Percentiles rank a stretch among this genome's conserved stretches.
Conservation (phyloP, 805 yeast species). For the Starmera pachycereana region DNA sequence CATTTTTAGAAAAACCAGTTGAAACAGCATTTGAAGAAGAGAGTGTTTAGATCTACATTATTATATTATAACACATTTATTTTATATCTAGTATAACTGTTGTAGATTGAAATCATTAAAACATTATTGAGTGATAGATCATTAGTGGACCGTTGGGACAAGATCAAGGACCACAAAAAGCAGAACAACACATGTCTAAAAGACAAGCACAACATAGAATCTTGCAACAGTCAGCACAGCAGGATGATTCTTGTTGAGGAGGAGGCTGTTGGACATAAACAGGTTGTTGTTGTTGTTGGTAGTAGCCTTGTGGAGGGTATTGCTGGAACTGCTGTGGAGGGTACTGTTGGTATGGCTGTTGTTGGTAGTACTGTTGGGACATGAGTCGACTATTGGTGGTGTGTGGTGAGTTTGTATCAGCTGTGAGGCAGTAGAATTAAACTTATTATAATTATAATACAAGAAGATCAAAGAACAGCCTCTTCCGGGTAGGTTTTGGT, state of each 20-base stretch:
- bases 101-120: too few species aligned
- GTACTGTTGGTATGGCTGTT: conserved; percentile 10
- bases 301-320: conserved; percentile 18
- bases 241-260: conserved; percentile 8
- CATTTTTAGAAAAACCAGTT: conserved; percentile 88
- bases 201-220: conserved; percentile 14
- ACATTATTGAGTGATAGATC: too few species aligned
- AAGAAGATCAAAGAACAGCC: too few species aligned
- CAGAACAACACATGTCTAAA: conserved; percentile 11
- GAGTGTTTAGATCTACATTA: too few species aligned
- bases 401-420: too few species aligned
- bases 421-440: too few species aligned
- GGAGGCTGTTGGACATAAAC: conserved; percentile 17
- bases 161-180: conserved; percentile 1
- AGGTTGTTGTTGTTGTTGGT: conserved; percentile 20
- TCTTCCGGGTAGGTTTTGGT: too few species aligned
- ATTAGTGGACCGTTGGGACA: too few species aligned
- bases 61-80: too few species aligned
- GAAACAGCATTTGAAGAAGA: conserved; percentile 91
- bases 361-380: conserved; percentile 3
- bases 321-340: conserved; percentile 10
- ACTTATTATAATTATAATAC: too few species aligned
- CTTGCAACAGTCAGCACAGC: conserved; percentile 17
- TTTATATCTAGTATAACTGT: too few species aligned
- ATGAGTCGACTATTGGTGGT: too few species aligned